Conservation (phyloP, 2,329 filamentous ascomycete genomes). For the Aureobasidium uvarum region DNA sequence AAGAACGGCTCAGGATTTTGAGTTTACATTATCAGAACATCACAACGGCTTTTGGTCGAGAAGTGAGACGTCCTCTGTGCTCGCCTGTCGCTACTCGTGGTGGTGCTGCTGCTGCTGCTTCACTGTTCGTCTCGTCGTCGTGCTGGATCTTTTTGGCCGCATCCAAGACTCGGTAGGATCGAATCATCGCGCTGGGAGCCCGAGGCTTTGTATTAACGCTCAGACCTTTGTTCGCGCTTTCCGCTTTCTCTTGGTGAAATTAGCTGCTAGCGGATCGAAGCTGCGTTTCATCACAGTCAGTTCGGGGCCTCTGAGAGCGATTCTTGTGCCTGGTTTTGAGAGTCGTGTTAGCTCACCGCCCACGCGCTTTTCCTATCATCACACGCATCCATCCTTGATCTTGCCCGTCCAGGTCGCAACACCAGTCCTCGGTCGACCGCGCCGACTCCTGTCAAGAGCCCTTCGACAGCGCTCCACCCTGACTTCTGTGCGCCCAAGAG, state of each 20-base stretch:
- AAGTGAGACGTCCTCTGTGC: constrained; percentile 22
- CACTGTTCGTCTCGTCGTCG: neutral
- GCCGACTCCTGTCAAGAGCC: neutral
- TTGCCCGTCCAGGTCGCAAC: neutral
- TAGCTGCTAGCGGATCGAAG: constrained; percentile 25
- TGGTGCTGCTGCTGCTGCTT: constrained; percentile 8
- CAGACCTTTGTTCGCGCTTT: constrained; percentile 23
- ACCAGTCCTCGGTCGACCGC: constrained; percentile 5
- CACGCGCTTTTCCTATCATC: constrained; percentile 22
- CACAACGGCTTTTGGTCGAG: constrained; percentile 21
- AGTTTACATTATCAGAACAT: constrained; percentile 24
- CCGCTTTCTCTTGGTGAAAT: constrained; percentile 23
- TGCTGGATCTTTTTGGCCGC: neutral
- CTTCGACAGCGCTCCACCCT: neutral
- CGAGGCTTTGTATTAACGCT: constrained; percentile 22
- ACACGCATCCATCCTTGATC: constrained; percentile 17
- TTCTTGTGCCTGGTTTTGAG: constrained; percentile 14
- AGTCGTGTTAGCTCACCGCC: constrained; percentile 16
- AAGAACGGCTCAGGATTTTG: constrained; percentile 16
- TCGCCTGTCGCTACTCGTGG: constrained; percentile 17
- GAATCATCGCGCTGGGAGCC: constrained; percentile 1
- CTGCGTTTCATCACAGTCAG: constrained; percentile 21
- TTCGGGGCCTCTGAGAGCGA: constrained; percentile 8
- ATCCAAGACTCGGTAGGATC: neutral
- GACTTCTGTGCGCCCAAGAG: neutral